Evolutionary conservation across 306 rosid genomes (phyloP), one percentile per base, ranked within the genome.

Genomic region (Luffa aegyptiaca): DNA sequence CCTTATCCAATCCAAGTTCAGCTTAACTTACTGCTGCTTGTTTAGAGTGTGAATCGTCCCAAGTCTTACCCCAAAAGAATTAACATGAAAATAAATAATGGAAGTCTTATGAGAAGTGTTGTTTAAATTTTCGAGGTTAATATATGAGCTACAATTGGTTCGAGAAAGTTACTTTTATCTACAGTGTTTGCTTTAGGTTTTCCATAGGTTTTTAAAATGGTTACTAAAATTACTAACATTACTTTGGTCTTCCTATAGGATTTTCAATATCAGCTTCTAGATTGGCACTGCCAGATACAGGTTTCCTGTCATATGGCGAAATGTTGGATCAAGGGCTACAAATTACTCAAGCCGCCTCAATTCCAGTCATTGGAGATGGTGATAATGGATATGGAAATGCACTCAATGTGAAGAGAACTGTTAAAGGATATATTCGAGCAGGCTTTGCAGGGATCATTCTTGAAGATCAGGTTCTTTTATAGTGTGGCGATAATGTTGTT

Each of bases 371-470:
- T 26, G 96, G 90, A 45, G 98, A 93, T 86, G 97, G 88, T 2
- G 98, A 93, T 82, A 88, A 89, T 76, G 98, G 98, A 18, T 93
- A 89, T 51, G 97, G 98, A 6, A 90, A 93, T 82, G 92, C 93
- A 21, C 75, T 93, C 90, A 93, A 92, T 88, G 92, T 92, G 58
- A 93, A 93, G 84, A 84, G 98, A 80, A 93, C 97, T n/a, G 86
- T 92, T 55, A 90, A 88, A 88, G 93, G 97, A 52, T 93, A 82
- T n/a, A 87, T 93, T 46, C 70, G 74, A 72, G 96, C 96, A 21
- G 97, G 98, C 57, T 90, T 93, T 55, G 92, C 93, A 0, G 97
- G 98, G 82, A 89, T 93, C 48, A n/a, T 93, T 80, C 92, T 92
- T 14, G 98, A 92, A 89, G 96, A 90, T 84, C 98, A 92, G 97